phyloP scores from a whole-genome alignment of 2,329 filamentous ascomycete species.

The Microcyclospora tardicrescens region DNA sequence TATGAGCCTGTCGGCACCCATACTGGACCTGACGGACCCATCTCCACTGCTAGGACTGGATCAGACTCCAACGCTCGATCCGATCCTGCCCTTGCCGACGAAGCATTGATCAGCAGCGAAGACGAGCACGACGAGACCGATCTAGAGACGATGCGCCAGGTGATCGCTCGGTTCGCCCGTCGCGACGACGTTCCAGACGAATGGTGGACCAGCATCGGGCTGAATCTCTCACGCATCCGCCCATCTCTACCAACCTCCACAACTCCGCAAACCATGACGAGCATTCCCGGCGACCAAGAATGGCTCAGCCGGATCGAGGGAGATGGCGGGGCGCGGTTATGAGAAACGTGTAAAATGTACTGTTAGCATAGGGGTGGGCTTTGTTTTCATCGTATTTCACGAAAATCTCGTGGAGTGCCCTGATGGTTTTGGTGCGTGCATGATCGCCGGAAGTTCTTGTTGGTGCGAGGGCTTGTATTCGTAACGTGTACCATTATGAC shows the following conservation, averaged over 20 bases:
- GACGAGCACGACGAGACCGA: constrained; percentile 17
- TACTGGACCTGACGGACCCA: constrained; percentile 13
- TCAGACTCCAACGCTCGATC: constrained; percentile 6
- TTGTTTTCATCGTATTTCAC: too few relatives aligned
- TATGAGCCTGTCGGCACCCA: constrained; percentile 12
- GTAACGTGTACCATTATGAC: too few relatives aligned
- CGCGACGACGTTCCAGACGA: constrained; percentile 68
- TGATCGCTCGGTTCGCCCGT: constrained; percentile 56
- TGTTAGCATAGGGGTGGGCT: too few relatives aligned
- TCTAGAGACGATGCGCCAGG: constrained; percentile 55
- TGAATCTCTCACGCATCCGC: constrained; percentile 19
- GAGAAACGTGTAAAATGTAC: too few relatives aligned
- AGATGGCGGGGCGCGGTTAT: too few relatives aligned
- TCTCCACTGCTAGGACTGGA: constrained; percentile 9
- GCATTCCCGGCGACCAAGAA: background rate
- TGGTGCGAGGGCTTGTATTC: too few relatives aligned
- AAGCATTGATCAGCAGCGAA: constrained; percentile 11
- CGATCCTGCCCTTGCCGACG: constrained; percentile 2
- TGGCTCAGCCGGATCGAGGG: too few relatives aligned
- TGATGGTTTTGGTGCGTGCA: background rate
- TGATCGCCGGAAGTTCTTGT: background rate
- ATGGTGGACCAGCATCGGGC: constrained; percentile 51
- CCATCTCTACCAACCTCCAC: background rate
- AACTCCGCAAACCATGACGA: background rate
- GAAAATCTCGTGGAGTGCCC: too few relatives aligned